Base-by-base conservation (phyloP, 116 monocot genomes). In the Phalaenopsis hybrid region DNA sequence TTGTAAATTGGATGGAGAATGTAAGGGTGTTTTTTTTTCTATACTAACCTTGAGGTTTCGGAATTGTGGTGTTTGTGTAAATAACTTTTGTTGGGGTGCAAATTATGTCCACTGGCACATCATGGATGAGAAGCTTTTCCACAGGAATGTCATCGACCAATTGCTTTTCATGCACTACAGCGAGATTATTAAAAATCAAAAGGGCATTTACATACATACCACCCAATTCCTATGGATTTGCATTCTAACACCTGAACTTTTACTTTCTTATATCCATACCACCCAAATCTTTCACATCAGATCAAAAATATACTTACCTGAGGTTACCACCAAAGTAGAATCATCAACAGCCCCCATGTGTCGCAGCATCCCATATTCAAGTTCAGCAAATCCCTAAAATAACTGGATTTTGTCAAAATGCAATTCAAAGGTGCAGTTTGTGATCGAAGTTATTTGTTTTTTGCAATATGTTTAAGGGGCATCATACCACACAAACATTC, bases 71-170 rank as follows among this genome's bases (percentile, higher is more conserved):
- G 76, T 91, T 84, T 55, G 96, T 96, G 86, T 86, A 92, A 82
- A 96, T 96, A 51, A 92, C 84, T 88, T 89, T 94, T 70, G 94
- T 92, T 41, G 96, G 92, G 79, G 96, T 96, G 87, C 96, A 96
- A 80, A 96, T 86, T 65, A 96, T 90, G 81, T 96, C 94, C 6
- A 96, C 94, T 2, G 96, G 96, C 20, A 96, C 91, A 84, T 96
- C 96, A 82, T 96, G 92, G 78, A 96, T 70, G 67, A 94, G 77
- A 13, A 94, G 91, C 79, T 96, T 94, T 78, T 92, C 96, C 4
- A 83, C 81, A 76, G 94, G 94, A 79, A 96, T 96, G 68, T 92
- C 96, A 83, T 94, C 89, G 52, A 92, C 96, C 81, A 96, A 85
- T 81, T 96, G 94, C 87, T 75, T 92, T 51, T 96, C 96, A 79